A percentile compares a stretch with the other conserved stretches of the same genome.
Conservation (phyloP, 495 filamentous ascomycete genomes). For the Thermothielavioides terrestris region DNA sequence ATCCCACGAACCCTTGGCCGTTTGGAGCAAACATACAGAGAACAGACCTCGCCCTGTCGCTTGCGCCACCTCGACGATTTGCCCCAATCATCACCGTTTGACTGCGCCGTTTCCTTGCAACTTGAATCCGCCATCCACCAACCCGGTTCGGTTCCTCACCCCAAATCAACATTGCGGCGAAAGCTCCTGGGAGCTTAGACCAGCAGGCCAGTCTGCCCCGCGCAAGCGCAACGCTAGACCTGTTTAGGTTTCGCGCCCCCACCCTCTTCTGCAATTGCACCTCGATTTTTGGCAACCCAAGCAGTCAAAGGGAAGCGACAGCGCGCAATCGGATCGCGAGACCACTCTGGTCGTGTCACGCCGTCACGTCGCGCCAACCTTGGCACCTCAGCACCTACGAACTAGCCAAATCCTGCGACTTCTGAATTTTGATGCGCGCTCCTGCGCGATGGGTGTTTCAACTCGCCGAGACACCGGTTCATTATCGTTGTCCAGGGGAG, state of each 20-base stretch:
- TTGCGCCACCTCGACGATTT: too few relatives aligned
- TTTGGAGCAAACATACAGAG: too few relatives aligned
- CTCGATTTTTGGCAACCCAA: background rate
- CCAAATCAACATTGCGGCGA: background rate
- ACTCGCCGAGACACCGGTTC: conserved; percentile 1
- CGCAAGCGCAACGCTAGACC: background rate
- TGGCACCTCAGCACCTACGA: too few relatives aligned
- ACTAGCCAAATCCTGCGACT: too few relatives aligned
- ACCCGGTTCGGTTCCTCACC: background rate
- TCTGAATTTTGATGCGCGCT: too few relatives aligned
- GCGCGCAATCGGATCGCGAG: background rate
- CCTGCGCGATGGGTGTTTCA: conserved; percentile 27
- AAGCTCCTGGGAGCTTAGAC: conserved; percentile 4
- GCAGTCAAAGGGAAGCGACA: background rate
- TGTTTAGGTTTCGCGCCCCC: background rate
- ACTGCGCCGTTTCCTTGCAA: too few relatives aligned
- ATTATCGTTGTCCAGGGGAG: conserved; percentile 13
- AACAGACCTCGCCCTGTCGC: too few relatives aligned
- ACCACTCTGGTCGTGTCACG: too few relatives aligned
- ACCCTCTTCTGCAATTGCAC: conserved; percentile 2
- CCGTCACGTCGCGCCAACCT: too few relatives aligned
- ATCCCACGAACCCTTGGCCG: background rate
- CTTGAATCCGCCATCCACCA: background rate
- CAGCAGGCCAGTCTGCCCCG: background rate
- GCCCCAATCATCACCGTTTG: too few relatives aligned